phyloP scores from a whole-genome alignment of 805 yeast species.

The Cyberlindnera euphorbiiphila region DNA sequence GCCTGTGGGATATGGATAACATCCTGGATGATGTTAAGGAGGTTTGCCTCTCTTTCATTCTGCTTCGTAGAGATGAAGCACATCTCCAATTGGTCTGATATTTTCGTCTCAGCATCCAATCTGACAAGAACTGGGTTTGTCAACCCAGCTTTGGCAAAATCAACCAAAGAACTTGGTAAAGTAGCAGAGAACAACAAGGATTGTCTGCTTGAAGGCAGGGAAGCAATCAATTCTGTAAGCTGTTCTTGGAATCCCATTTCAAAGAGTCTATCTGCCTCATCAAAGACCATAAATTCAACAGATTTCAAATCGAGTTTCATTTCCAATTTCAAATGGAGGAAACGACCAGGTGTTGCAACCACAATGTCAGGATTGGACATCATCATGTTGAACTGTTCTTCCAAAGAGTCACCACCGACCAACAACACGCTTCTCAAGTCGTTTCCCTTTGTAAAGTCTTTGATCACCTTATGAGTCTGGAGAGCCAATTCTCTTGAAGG shows the following conservation, averaged over 20 bases:
- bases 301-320: conserved; percentile 83
- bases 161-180: conserved; percentile 85
- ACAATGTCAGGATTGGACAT: conserved; percentile 92
- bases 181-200: conserved; percentile 93
- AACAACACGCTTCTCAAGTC: conserved; percentile 76
- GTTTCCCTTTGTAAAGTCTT: conserved; percentile 81
- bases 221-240: conserved; percentile 79
- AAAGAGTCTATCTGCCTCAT: conserved; percentile 94
- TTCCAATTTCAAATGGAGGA: conserved; percentile 91
- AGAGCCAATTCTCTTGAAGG: conserved; percentile 96
- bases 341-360: conserved; percentile 97
- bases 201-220: conserved; percentile 81
- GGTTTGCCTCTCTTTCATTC: conserved; percentile 85
- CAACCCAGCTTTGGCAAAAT: conserved; percentile 96
- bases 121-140: conserved; percentile 89
- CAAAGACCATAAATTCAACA: conserved; percentile 89
- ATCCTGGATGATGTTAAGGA: conserved; percentile 72
- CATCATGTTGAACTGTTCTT: conserved; percentile 92
- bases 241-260: conserved; percentile 97
- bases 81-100: conserved; percentile 89
- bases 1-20: conserved; percentile 83
- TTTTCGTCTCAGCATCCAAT: conserved; percentile 86
- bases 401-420: conserved; percentile 98
- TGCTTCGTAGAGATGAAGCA: conserved; percentile 76
- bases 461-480: conserved; percentile 85